Evolutionary conservation across 805 yeast genomes (phyloP).

Genomic region (Metschnikowia henanensis): DNA sequence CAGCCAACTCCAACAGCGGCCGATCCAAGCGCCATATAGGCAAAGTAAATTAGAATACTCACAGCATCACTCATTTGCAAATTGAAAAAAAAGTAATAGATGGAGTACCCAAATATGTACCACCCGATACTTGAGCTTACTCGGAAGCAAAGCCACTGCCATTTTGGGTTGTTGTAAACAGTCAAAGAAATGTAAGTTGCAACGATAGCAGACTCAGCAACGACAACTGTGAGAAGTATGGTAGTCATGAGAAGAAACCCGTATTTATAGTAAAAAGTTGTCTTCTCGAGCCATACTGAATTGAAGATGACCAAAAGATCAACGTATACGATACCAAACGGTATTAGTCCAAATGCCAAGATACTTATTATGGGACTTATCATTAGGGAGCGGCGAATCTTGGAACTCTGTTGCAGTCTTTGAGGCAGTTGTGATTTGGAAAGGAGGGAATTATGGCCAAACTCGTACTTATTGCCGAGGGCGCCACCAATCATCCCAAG

Average conservation of each 20-base stretch:
- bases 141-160: slow-evolving; percentile 85
- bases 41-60: slow-evolving; percentile 65
- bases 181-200: slow-evolving; percentile 62
- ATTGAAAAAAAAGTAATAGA: slow-evolving; percentile 60
- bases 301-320: slow-evolving; percentile 73
- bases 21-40: slow-evolving; percentile 68
- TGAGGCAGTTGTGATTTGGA: slow-evolving; percentile 11
- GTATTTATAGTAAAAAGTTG: slow-evolving; percentile 76
- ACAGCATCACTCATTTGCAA: slow-evolving; percentile 66
- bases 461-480: slow-evolving; percentile 40
- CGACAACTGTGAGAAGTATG: slow-evolving; percentile 56
- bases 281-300: slow-evolving; percentile 77
- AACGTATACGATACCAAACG: slow-evolving; percentile 79
- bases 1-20: slow-evolving; percentile 63
- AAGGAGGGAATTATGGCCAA: slow-evolving; percentile 24
- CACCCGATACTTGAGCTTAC: slow-evolving; percentile 70
- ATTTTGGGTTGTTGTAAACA: slow-evolving; percentile 53
- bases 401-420: not conserved
- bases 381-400: slow-evolving; percentile 21
- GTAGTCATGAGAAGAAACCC: slow-evolving; percentile 71
- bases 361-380: slow-evolving; percentile 28
- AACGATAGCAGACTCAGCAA: slow-evolving; percentile 70
- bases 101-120: slow-evolving; percentile 66
- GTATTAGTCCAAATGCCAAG: slow-evolving; percentile 64
- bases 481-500: slow-evolving; percentile 73